A percentile compares a stretch with the other conserved stretches of the same genome.
phyloP scores from a whole-genome alignment of 345 rosid genomes.

The Eucalyptus grandis region DNA sequence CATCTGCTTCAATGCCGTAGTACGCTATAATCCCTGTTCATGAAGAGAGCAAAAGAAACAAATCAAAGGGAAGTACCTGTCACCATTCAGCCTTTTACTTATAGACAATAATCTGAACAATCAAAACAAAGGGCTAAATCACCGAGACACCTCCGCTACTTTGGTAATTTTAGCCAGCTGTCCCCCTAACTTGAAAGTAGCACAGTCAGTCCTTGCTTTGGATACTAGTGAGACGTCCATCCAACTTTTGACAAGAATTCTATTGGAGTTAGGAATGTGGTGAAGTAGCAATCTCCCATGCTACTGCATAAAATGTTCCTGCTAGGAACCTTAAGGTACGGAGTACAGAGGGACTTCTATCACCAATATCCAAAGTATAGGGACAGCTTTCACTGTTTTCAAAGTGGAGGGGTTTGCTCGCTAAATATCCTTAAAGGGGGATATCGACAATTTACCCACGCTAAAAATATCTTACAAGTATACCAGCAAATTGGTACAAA shows the following conservation, averaged over 20 bases:
- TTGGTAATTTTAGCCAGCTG: not conserved
- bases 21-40: not conserved
- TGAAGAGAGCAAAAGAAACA: not conserved
- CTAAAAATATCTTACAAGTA: not conserved
- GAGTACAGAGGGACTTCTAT: not conserved
- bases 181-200: not conserved
- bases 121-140: not conserved
- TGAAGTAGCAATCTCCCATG: not conserved
- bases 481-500: not conserved
- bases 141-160: not conserved
- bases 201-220: not conserved
- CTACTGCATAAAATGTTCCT: not conserved
- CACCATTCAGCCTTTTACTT: not conserved
- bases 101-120: not conserved
- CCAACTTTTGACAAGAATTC: not conserved
- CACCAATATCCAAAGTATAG: not conserved
- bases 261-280: not conserved
- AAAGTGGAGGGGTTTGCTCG: not conserved
- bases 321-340: not conserved
- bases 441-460: not conserved
- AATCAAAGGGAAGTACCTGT: not conserved
- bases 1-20: not conserved
- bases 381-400: not conserved
- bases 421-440: not conserved
- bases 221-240: not conserved